A percentile compares a stretch with the other conserved stretches of the same genome.
These are phyloP conservation scores for Diaporthe humulicola DNA, from an alignment of 2,329 filamentous ascomycete species.

Conservation along the genomic window DNA sequence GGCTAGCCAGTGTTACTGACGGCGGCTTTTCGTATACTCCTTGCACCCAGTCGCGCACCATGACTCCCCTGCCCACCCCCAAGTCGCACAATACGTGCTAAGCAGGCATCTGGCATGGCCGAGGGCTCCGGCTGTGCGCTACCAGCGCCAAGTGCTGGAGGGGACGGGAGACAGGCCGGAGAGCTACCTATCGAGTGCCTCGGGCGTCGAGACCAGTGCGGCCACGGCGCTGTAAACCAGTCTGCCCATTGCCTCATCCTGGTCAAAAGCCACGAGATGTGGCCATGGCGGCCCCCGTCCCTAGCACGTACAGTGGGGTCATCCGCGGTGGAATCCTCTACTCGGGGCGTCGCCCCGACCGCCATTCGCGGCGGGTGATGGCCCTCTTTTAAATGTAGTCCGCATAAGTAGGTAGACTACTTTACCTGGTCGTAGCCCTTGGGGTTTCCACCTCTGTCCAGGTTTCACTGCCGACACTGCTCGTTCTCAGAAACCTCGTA, in stretches of 20 bases:
- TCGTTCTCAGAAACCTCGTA: background rate
- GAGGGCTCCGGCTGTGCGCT: conserved; percentile 4
- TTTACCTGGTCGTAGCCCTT: background rate
- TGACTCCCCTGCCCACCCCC: background rate
- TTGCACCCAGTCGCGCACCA: conserved; percentile 6
- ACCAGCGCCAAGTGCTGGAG: conserved; percentile 2
- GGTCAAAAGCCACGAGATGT: conserved; percentile 23
- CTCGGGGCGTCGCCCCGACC: conserved; percentile 18
- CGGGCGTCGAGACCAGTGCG: background rate
- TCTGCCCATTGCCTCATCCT: background rate
- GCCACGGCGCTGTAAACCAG: background rate
- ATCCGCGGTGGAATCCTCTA: conserved; percentile 8
- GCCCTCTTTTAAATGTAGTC: conserved; percentile 7
- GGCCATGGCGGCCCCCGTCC: background rate
- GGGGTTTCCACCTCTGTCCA: background rate
- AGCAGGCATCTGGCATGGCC: conserved; percentile 1
- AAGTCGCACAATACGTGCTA: background rate
- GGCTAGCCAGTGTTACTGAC: background rate
- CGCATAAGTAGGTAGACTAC: conserved; percentile 12
- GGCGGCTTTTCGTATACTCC: background rate
- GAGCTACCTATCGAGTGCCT: background rate
- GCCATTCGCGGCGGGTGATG: conserved; percentile 9
- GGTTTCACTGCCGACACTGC: background rate
- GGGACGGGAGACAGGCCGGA: background rate
- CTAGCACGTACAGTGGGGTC: conserved; percentile 10